Evolutionary conservation across 768 basidiomycete species (phyloP), one percentile per base, ranked within the genome.

Genomic region (Leccinum disarticulatum): DNA sequence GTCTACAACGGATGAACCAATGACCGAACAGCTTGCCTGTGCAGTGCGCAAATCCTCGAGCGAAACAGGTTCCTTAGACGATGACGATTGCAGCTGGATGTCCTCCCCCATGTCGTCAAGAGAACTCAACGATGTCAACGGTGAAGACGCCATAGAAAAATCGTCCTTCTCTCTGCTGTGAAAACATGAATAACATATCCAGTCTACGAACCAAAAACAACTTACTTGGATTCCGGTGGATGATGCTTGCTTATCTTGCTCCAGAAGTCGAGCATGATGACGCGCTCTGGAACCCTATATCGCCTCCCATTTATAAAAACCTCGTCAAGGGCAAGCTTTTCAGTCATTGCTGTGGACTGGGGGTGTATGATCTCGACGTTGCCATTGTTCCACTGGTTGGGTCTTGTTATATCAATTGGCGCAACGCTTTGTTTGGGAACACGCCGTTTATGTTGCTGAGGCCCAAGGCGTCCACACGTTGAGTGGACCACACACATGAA

Each of bases 251-350:
- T 82, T 59, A 91, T 79, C 72, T 90, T 95, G 58, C 85, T 87
- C 95, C 96, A 98, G 69, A 99, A 99, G 73, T 99, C 96, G 52
- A 99, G 82, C 50, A 91, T 82, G 64, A 99, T 90, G 52, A 95
- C 82, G 59, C 87, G 84, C 71, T 98, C 97, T 3, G 97, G 97
- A 25, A 98, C 88, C 68, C 95, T 81, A 75, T 97, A 98, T 48
- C 91, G 85, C 63, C 92, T 87, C 33, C 91, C 91, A 66, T 93
- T 93, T 66, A 93, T 93, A 54, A 91, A 76, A 25, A 94, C 87
- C 66, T 95, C 93, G 64, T 95, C 93, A 15, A 88, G 84, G 35
- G 81, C 71, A 49, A 89, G 78, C 63, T 80, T 86, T 41, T 74
- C 73, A 9, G 77, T 66, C 46, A 79, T 70, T 14, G 79, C 75